Base-by-base conservation (phyloP, 1,284 basidiomycete species). In the Cutaneotrichosporon mucoides region DNA sequence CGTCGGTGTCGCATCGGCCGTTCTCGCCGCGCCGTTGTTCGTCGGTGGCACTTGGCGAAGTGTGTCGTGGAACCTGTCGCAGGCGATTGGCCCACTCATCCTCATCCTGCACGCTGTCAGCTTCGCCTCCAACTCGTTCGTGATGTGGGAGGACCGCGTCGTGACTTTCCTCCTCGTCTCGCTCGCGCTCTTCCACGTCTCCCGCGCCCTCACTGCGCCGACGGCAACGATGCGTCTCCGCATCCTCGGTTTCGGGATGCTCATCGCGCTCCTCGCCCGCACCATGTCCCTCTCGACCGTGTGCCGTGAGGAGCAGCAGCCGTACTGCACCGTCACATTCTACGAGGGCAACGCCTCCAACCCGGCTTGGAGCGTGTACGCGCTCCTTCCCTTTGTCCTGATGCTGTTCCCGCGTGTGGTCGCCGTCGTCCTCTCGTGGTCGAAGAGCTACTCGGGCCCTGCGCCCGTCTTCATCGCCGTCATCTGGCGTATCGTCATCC, bases 301-400 rank as follows among this genome's bases (percentile, higher is more conserved):
- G 0, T 99, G 95, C 72, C 82, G 96, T 55, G 96, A 99, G 74
- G 96, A 99, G 73, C 95, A 98, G 76, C 87, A 89, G 49, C 88
- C 90, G 0, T 88, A 75, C 59, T 97, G 94, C 73, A 81, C 83
- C 58, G 87, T 92, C 54, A 93, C 92, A 0, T 97, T 94, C 79
- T 94, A 90, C 73, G 86, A 87, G 0, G 84, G 86, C 0, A 84
- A 86, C 2, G 83, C 88, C 1, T 79, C 83, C 1, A 84, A 89
- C 0, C 87, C 90, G 0, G 53, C 78, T 3, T 79, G 81, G 45
- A 81, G 87, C 8, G 76, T 89, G 8, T 62, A 84, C n/a, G 73
- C 85, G 8, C 79, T 82, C 4, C 63, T 87, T 5, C 85, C 86
- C 1, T 69, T 81, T 1, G 84, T 86, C 0, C 64, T 87, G 34